Evolutionary conservation across 257 asterid species (phyloP).

Genomic region (Nicotiana otophora): DNA sequence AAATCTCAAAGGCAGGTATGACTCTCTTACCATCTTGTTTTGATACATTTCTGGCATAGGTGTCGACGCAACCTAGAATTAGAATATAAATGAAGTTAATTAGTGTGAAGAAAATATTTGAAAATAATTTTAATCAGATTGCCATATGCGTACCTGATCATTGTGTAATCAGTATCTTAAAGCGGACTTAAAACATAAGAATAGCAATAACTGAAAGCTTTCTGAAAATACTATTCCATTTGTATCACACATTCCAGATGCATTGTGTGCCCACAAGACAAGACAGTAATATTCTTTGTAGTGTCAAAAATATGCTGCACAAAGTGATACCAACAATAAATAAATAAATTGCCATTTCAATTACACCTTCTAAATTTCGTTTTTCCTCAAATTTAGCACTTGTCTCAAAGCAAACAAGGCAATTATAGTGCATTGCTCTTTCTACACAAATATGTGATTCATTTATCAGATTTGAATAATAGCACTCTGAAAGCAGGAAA

Average conservation of each 20-base stretch:
- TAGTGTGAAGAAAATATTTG: background rate
- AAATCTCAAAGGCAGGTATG: background rate
- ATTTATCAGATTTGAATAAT: constrained; percentile 50
- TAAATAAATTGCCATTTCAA: background rate
- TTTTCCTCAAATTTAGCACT: background rate
- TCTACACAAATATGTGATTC: constrained; percentile 61
- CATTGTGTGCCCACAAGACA: constrained; percentile 59
- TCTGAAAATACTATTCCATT: constrained; percentile 61
- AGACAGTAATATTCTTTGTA: constrained; percentile 48
- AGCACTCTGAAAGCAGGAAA: constrained; percentile 39
- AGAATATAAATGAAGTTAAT: background rate
- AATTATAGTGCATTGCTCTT: constrained; percentile 70
- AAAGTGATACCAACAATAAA: background rate
- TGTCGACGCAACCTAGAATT: constrained; percentile 45
- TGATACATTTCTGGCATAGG: constrained; percentile 54
- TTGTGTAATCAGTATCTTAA: background rate
- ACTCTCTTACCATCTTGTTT: constrained; percentile 48
- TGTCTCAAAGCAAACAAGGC: constrained; percentile 74
- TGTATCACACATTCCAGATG: constrained; percentile 59
- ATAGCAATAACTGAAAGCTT: background rate
- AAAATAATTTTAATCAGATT: background rate
- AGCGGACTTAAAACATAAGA: background rate
- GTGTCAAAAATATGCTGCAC: constrained; percentile 56
- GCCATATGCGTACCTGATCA: constrained; percentile 25
- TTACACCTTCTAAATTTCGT: background rate